Evolutionary conservation across 768 basidiomycete species (phyloP), one percentile per base, ranked within the genome.

Genomic region (Amanita rimosa): DNA sequence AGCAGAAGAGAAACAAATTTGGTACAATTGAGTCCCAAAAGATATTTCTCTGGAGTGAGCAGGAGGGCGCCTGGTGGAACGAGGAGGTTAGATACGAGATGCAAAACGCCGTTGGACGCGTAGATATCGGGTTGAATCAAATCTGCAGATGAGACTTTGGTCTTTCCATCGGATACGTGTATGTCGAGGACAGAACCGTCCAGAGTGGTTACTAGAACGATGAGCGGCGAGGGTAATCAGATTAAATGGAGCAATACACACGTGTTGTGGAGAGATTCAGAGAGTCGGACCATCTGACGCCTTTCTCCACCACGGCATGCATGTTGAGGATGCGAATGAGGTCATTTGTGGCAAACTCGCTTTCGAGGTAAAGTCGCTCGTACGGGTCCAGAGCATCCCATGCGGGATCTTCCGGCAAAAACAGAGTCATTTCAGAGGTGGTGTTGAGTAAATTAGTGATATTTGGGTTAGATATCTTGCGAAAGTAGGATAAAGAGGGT

Each of bases 91-190:
- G 86, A 86, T 21, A 98, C 76, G 37, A 91, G 77, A 63, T 99
- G 96, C 13, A 98, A 62, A 38, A 98, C 96, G 42, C 95, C 96
- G 58, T 99, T 99, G 26, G 87, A 83, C 4, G 89, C 94, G 58
- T 93, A 92, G 31, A 96, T 79, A 58, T 99, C 91, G 5, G 79
- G 77, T n/a, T 82, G 70, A 3, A 81, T 58, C 37, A 95, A 72
- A 19, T 71, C 67, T 6, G 85, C 79, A 40, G 67, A 67, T 29
- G 79, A 79, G 17, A 85, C 63, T 26, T 59, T 72, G 46, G 75
- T 78, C 52, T 74, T 75, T 34, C 80, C 71, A 1, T 72, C 60
- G 21, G 74, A 65, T n/a, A 72, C 69, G 1, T 67, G 63, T 36
- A 93, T 67, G 46, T 81, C 75, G 8, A 96, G 71, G 1, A 72